Percentiles rank a stretch among this genome's conserved stretches.
phyloP scores from a whole-genome alignment of 139 green algal species.

The Chlorella sorokiniana region DNA sequence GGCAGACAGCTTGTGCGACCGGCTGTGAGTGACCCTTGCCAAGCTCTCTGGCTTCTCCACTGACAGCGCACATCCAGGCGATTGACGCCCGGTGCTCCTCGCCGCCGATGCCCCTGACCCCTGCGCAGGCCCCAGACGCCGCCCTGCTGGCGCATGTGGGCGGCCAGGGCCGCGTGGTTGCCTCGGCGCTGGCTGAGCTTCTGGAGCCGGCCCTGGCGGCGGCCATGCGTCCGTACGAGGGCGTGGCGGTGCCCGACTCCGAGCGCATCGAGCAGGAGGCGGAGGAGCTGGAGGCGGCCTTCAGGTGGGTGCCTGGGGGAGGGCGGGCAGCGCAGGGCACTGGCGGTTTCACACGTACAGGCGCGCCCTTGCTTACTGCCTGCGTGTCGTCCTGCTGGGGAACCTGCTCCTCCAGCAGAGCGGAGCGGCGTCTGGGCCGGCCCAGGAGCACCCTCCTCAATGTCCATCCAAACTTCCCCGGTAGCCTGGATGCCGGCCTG shows the following conservation, averaged over 20 bases:
- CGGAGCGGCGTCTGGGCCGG: too few relatives aligned
- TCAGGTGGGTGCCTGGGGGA: slow-evolving; percentile 30
- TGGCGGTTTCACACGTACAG: too few relatives aligned
- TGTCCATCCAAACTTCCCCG: not conserved
- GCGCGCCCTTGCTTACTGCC: too few relatives aligned
- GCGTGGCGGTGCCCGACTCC: slow-evolving; percentile 45
- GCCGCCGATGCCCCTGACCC: too few relatives aligned
- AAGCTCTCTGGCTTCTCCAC: too few relatives aligned
- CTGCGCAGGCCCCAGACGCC: slow-evolving; percentile 33
- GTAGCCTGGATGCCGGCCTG: slow-evolving; percentile 51
- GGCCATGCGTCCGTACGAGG: slow-evolving; percentile 40
- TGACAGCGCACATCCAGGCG: too few relatives aligned
- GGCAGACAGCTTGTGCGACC: too few relatives aligned
- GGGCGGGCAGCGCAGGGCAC: too few relatives aligned
- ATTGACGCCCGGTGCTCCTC: too few relatives aligned
- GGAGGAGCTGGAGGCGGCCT: slow-evolving; percentile 48
- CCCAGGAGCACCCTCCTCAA: not conserved
- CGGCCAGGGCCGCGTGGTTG: slow-evolving; percentile 25
- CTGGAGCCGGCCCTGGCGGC: slow-evolving; percentile 35
- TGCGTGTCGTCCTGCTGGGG: not conserved
- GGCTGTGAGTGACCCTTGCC: too few relatives aligned
- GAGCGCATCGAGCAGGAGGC: slow-evolving; percentile 42
- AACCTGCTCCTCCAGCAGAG: too few relatives aligned
- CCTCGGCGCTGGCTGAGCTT: slow-evolving; percentile 26
- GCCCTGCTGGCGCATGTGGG: slow-evolving; percentile 39